Base-by-base conservation (phyloP, 1,284 basidiomycete genomes). In the Coniferiporia weirii region DNA sequence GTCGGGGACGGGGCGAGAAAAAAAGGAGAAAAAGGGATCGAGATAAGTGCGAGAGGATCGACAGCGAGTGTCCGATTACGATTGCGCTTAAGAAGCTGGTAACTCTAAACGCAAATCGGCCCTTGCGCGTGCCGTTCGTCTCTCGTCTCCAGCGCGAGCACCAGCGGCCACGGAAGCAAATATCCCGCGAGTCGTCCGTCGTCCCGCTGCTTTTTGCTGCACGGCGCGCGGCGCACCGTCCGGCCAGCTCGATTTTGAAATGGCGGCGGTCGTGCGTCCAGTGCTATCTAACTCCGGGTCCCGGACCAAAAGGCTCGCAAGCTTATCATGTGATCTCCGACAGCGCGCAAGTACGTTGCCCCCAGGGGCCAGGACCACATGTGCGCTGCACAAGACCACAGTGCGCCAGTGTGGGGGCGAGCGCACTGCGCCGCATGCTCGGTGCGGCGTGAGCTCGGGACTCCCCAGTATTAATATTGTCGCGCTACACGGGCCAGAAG, bases 61-160 rank as follows among this genome's bases (percentile, higher is more conserved):
- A 59, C 58, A 47, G 44, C 19, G 22, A 22, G 9, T 51, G 52
- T 32, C 45, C 53, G 53, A 55, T 55, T 20, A 27, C 43, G 34
- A n/a, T n/a, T 34, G 38, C 38, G 45, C 20, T 15, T 49, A 40
- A 54, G 52, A 59, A 59, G 57, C 38, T 15, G 15, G 19, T 46
- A 55, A 55, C 53, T 49, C 52, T 59, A 59, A 59, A 59, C 50
- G 58, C 36, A 59, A 59, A 59, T 47, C 34, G 19, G 20, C 13
- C 17, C 50, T 45, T 17, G 34, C 22, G 56, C 15, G 27, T 27
- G 27, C 27, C 27, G 27, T 27, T 27, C 27, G n/a, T 27, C 27
- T 27, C 27, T 27, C 5, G 27, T n/a, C n/a, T n/a, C n/a, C n/a
- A n/a, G n/a, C 56, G 17, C 34, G 35, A 35, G n/a, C 27, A 32